phyloP scores from a whole-genome alignment of 768 basidiomycete genomes.

The Pulveroboletus sp. region DNA sequence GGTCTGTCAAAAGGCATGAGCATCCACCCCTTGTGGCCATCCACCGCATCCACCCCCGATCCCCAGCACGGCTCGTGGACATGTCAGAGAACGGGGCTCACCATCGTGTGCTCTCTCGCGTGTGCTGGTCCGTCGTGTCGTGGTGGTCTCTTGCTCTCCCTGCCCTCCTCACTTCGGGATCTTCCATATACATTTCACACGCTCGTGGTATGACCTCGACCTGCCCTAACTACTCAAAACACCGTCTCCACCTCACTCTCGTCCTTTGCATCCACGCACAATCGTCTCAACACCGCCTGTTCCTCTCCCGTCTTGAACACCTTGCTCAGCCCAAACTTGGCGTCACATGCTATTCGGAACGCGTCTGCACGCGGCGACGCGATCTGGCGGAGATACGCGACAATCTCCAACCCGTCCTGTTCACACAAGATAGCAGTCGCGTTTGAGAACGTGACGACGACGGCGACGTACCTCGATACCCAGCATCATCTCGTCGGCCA shows the following conservation, averaged over 20 bases:
- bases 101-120: slow-evolving; percentile 22
- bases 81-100: slow-evolving; percentile 18
- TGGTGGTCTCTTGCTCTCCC: background rate
- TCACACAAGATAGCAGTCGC: background rate
- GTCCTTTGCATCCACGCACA: slow-evolving; percentile 20
- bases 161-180: slow-evolving; percentile 15
- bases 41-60: slow-evolving; percentile 7
- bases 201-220: background rate
- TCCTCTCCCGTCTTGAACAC: slow-evolving; percentile 62
- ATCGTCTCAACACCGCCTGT: slow-evolving; percentile 37
- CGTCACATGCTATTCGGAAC: slow-evolving; percentile 54
- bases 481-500: slow-evolving; percentile 43
- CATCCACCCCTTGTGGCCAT: slow-evolving; percentile 11
- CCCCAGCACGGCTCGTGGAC: background rate
- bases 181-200: slow-evolving; percentile 24
- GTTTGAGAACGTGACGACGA: background rate
- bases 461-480: slow-evolving; percentile 44
- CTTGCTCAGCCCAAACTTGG: slow-evolving; percentile 59
- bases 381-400: slow-evolving; percentile 48
- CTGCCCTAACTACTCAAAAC: slow-evolving; percentile 32
- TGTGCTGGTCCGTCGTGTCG: slow-evolving; percentile 21
- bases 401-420: slow-evolving; percentile 51
- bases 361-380: slow-evolving; percentile 57
- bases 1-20: slow-evolving; percentile 60
- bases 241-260: slow-evolving; percentile 22